These are phyloP conservation scores for Aspergillus calidoustus DNA, from an alignment of 2,329 filamentous ascomycete genomes.

Conservation along the genomic window DNA sequence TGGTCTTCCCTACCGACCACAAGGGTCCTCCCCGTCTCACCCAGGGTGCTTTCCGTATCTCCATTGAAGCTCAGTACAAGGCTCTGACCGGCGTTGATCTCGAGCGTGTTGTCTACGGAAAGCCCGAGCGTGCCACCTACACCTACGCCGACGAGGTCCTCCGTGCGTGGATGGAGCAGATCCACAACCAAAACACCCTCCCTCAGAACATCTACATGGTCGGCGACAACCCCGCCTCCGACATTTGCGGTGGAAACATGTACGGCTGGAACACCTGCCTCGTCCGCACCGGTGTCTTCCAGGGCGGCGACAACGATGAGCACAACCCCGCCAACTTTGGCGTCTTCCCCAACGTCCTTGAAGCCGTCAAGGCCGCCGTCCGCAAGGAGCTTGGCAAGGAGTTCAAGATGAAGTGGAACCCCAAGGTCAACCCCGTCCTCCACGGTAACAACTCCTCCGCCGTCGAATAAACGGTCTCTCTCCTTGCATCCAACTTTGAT, in stretches of 20 bases:
- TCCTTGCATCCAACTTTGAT: constrained; percentile 13
- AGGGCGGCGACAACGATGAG: constrained; percentile 75
- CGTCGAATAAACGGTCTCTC: constrained; percentile 52
- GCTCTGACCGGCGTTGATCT: constrained; percentile 70
- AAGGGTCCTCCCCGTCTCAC: constrained; percentile 69
- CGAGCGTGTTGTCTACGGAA: constrained; percentile 76
- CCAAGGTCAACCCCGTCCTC: constrained; percentile 70
- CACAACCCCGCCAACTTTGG: constrained; percentile 78
- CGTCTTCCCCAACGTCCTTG: constrained; percentile 73
- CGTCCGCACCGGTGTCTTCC: constrained; percentile 77
- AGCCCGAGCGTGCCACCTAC: constrained; percentile 76
- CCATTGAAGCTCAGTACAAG: constrained; percentile 68
- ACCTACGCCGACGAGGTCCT: constrained; percentile 78
- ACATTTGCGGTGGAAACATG: constrained; percentile 78
- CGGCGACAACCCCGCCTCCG: constrained; percentile 74
- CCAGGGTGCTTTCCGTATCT: constrained; percentile 75
- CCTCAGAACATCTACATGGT: constrained; percentile 77
- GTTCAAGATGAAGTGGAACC: constrained; percentile 74
- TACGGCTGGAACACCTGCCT: constrained; percentile 83
- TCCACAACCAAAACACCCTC: constrained; percentile 72
- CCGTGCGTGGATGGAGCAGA: constrained; percentile 73
- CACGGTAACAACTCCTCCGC: constrained; percentile 59
- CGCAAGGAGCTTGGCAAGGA: constrained; percentile 73
- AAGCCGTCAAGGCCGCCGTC: constrained; percentile 70
- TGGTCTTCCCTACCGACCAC: constrained; percentile 68